Conservation (phyloP, 345 rosid species). For the Sonneratia alba region DNA sequence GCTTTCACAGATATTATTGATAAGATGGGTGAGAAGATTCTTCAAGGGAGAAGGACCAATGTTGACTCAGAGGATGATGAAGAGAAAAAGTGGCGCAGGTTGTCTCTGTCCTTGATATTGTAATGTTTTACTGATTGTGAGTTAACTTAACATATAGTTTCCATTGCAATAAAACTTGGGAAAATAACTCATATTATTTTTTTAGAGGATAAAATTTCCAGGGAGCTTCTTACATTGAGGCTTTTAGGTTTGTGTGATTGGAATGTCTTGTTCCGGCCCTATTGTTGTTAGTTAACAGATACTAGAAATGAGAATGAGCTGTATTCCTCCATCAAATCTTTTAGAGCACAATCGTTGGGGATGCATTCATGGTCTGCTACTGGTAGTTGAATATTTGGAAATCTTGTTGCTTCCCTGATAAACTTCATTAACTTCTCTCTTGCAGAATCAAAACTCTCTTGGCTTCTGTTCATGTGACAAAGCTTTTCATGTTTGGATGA, state of each 20-base stretch:
- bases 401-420: neutral
- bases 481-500: neutral
- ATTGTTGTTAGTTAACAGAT: neutral
- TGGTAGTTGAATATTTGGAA: neutral
- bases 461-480: neutral
- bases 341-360: neutral
- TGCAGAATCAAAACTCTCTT: neutral
- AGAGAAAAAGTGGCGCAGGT: conserved; percentile 36
- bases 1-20: conserved; percentile 25
- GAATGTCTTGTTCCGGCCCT: neutral
- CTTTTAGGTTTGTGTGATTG: neutral
- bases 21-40: conserved; percentile 21
- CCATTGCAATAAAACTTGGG: neutral
- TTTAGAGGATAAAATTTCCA: neutral
- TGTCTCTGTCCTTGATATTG: conserved; percentile 2
- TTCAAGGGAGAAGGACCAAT: conserved; percentile 9
- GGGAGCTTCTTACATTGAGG: neutral
- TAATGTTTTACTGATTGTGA: neutral
- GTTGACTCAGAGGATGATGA: conserved; percentile 18
- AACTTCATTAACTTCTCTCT: neutral
- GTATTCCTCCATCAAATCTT: neutral
- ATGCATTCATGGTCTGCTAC: neutral
- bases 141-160: neutral
- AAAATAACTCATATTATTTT: neutral
- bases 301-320: neutral